Conservation (phyloP, 192 early-diverging fungal species). For the Linnemannia exigua region DNA sequence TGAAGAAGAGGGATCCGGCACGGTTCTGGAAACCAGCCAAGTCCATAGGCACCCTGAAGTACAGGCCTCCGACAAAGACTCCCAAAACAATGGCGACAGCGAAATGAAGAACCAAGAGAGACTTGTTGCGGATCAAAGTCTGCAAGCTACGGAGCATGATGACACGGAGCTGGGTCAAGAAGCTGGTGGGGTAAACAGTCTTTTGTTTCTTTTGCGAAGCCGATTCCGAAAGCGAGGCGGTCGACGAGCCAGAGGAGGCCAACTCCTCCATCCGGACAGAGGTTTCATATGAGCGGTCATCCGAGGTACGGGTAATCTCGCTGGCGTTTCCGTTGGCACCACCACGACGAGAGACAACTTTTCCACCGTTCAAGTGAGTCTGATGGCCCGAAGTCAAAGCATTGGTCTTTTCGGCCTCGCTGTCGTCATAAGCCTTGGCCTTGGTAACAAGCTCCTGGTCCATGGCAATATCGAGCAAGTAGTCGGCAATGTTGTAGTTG, state of each 20-base stretch:
- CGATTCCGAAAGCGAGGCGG: slow-evolving; percentile 18
- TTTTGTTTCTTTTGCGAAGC: slow-evolving; percentile 3
- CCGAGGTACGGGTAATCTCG: slow-evolving; percentile 23
- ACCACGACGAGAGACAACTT: slow-evolving; percentile 15
- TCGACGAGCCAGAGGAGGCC: slow-evolving; percentile 12
- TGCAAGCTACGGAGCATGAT: slow-evolving; percentile 64
- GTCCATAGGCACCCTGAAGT: slow-evolving; percentile 68
- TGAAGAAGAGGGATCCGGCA: slow-evolving; percentile 77
- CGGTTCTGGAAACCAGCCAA: slow-evolving; percentile 84
- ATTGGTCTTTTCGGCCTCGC: background rate
- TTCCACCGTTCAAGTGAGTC: slow-evolving; percentile 5
- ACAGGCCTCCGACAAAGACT: slow-evolving; percentile 76
- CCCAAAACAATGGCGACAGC: slow-evolving; percentile 67
- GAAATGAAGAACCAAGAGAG: slow-evolving; percentile 68
- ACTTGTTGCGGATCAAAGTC: slow-evolving; percentile 61
- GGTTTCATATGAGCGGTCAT: slow-evolving; percentile 11
- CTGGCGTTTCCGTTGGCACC: slow-evolving; percentile 5
- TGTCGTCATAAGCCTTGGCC: slow-evolving; percentile 2
- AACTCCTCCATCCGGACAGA: slow-evolving; percentile 14
- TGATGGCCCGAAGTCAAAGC: slow-evolving; percentile 14
- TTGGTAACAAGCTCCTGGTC: slow-evolving; percentile 24
- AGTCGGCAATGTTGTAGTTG: slow-evolving; percentile 60
- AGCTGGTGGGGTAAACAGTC: slow-evolving; percentile 54
- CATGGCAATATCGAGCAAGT: slow-evolving; percentile 51
- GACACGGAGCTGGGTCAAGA: slow-evolving; percentile 65